These are phyloP conservation scores for Chamaecyparis obtusa DNA, from an alignment of 75 land plant species.

Conservation along the genomic window DNA sequence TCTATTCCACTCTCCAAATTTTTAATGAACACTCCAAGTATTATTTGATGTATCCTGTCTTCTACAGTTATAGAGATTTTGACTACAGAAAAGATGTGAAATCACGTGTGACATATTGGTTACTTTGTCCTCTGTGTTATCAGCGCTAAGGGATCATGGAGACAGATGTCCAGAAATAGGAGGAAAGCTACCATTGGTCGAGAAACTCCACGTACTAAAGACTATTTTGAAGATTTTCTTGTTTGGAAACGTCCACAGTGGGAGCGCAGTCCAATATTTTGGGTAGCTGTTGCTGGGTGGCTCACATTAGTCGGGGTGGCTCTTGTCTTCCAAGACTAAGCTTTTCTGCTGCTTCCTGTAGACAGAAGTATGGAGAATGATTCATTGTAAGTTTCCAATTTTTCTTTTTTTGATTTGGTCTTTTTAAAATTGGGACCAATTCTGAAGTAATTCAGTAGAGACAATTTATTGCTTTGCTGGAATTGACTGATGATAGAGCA, in stretches of 20 bases:
- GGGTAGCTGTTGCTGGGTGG: constrained; percentile 81
- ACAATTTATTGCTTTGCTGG: neutral
- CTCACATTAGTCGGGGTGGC: constrained; percentile 71
- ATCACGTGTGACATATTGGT: neutral
- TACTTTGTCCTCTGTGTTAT: constrained; percentile 3
- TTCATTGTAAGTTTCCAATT: neutral
- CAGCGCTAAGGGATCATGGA: constrained; percentile 84
- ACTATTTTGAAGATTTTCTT: constrained; percentile 72
- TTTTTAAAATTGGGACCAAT: constrained; percentile 4
- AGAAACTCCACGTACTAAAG: constrained; percentile 49
- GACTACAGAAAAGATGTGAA: neutral
- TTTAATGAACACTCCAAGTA: neutral
- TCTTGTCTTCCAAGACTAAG: constrained; percentile 65
- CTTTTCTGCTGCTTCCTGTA: constrained; percentile 4
- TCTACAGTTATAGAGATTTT: neutral
- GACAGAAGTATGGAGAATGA: neutral
- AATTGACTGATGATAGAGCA: neutral
- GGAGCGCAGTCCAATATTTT: constrained; percentile 79
- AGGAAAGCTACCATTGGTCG: constrained; percentile 29
- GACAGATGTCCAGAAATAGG: constrained; percentile 61
- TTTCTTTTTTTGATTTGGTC: neutral
- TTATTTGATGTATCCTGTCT: constrained; percentile 7
- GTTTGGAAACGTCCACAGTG: constrained; percentile 79
- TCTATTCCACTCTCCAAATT: neutral
- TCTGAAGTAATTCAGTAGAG: neutral